A percentile compares a stretch with the other conserved stretches of the same genome.
phyloP scores from a whole-genome alignment of 106 monocot genomes.

The Allium cepa region DNA sequence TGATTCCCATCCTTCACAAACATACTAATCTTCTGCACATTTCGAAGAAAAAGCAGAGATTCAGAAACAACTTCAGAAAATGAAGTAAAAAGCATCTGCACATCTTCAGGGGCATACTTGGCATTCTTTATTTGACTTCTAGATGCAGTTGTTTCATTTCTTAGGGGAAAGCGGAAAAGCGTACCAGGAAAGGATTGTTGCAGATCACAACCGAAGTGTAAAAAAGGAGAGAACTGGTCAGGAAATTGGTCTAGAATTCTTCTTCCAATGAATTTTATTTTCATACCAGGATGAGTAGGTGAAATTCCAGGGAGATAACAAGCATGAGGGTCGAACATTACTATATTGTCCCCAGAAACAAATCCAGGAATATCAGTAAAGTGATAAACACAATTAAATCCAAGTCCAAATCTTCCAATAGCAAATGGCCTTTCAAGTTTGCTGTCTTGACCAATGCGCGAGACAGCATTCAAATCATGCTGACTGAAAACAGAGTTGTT shows the following conservation, averaged over 20 bases:
- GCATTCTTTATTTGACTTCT: conserved; percentile 97
- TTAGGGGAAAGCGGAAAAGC: conserved; percentile 93
- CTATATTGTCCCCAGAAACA: conserved; percentile 97
- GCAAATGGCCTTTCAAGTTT: conserved; percentile 93
- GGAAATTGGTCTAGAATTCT: conserved; percentile 93
- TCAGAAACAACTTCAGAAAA: conserved; percentile 79
- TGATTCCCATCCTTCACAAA: conserved; percentile 66
- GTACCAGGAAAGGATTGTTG: conserved; percentile 85
- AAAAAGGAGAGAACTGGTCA: conserved; percentile 94
- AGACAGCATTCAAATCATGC: conserved; percentile 97
- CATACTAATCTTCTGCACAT: conserved; percentile 58
- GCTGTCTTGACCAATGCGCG: conserved; percentile 96
- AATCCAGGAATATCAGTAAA: conserved; percentile 97
- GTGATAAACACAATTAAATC: conserved; percentile 99
- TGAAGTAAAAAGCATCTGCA: conserved; percentile 67
- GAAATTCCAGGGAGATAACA: conserved; percentile 89
- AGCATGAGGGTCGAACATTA: conserved; percentile 98
- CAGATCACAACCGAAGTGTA: conserved; percentile 95
- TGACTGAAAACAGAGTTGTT: conserved; percentile 93
- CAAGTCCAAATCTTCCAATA: conserved; percentile 97
- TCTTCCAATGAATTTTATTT: conserved; percentile 87
- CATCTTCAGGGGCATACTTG: conserved; percentile 89
- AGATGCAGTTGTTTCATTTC: conserved; percentile 68
- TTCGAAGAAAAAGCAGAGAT: conserved; percentile 76
- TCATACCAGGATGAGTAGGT: conserved; percentile 87